These are phyloP conservation scores for Picea abies DNA, from an alignment of 83 land plant genomes.

Conservation along the genomic window DNA sequence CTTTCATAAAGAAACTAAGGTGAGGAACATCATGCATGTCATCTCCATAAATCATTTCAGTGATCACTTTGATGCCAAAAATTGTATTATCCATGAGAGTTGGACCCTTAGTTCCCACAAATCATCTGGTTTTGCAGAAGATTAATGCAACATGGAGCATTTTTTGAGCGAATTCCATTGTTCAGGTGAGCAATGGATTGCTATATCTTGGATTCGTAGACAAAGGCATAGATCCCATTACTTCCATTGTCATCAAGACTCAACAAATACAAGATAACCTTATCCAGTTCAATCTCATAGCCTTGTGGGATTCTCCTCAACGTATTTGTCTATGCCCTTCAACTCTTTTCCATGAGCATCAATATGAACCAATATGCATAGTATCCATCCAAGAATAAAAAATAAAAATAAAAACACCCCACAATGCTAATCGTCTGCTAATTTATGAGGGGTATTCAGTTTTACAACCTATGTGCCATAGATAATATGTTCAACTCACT, in stretches of 20 bases:
- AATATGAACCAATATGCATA: no score
- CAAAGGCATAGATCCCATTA: slow-evolving; percentile 13
- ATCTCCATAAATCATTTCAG: slow-evolving; percentile 38
- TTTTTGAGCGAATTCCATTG: slow-evolving; percentile 47
- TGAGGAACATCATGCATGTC: slow-evolving; percentile 16
- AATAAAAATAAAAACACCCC: no score
- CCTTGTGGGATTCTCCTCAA: slow-evolving; percentile 54
- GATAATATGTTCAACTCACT: no score
- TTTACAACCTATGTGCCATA: no score
- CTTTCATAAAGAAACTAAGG: slow-evolving; percentile 12
- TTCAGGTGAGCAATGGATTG: slow-evolving; percentile 29
- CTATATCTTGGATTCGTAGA: slow-evolving; percentile 55
- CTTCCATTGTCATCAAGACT: slow-evolving; percentile 2
- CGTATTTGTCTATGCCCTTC: background rate
- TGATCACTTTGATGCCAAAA: slow-evolving; percentile 25
- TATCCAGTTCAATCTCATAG: slow-evolving; percentile 50
- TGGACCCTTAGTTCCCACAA: slow-evolving; percentile 42
- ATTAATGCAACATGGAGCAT: slow-evolving; percentile 53
- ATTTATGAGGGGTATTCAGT: no score
- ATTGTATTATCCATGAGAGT: no score
- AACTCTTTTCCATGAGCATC: no score
- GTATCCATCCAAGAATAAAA: no score
- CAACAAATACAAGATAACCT: slow-evolving; percentile 60
- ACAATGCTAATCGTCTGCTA: no score
- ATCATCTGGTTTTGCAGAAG: slow-evolving; percentile 50